phyloP scores from a whole-genome alignment of 1,284 basidiomycete genomes.

The Apiotrichum gracile region DNA sequence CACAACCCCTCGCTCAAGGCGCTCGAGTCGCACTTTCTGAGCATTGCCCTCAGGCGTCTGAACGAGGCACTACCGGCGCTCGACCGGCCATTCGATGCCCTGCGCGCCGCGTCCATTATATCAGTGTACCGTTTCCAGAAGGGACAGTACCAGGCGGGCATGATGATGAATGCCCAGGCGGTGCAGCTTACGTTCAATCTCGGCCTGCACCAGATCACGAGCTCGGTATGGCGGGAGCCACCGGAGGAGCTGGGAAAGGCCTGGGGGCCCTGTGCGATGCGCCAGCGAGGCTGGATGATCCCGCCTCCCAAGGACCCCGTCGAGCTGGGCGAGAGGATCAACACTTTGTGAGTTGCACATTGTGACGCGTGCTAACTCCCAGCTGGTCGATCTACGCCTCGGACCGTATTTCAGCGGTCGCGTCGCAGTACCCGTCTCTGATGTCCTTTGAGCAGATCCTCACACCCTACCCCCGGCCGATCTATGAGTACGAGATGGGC shows the following conservation, averaged over 20 bases:
- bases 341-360: slow-evolving; percentile 31
- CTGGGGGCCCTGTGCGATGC: slow-evolving; percentile 22
- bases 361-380: neutral
- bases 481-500: slow-evolving; percentile 39
- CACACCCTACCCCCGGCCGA: slow-evolving; percentile 35
- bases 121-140: slow-evolving; percentile 34
- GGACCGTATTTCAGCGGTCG: slow-evolving; percentile 29
- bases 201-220: slow-evolving; percentile 37
- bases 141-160: slow-evolving; percentile 34
- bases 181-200: slow-evolving; percentile 43
- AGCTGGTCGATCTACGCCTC: slow-evolving; percentile 35
- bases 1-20: slow-evolving; percentile 23
- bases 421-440: slow-evolving; percentile 27
- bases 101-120: slow-evolving; percentile 32
- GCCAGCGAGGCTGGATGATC: slow-evolving; percentile 26
- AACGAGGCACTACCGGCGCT: slow-evolving; percentile 23
- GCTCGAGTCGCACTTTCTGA: slow-evolving; percentile 34
- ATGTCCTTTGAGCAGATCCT: slow-evolving; percentile 30
- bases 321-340: slow-evolving; percentile 40
- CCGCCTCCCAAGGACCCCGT: slow-evolving; percentile 30
- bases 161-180: slow-evolving; percentile 38
- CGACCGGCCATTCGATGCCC: slow-evolving; percentile 34
- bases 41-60: slow-evolving; percentile 26
- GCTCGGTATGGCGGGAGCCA: slow-evolving; percentile 24
- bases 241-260: neutral